Conservation (phyloP, 805 yeast species). For the Candida stauntonica region DNA sequence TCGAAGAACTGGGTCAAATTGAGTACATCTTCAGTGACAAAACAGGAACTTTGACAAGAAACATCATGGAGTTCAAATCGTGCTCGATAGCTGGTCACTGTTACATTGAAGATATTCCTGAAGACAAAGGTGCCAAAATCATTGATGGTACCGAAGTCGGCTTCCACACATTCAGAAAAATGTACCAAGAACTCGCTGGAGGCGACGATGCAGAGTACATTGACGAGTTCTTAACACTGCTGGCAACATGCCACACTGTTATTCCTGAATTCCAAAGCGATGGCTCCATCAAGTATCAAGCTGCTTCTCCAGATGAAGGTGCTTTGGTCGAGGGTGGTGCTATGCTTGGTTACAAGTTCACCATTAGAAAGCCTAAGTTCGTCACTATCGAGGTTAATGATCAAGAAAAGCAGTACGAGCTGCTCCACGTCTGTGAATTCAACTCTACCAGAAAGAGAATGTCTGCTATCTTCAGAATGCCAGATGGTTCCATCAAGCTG, state of each 20-base stretch:
- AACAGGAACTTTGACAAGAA: conserved; percentile 94
- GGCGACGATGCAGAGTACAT: conserved; percentile 46
- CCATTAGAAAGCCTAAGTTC: conserved; percentile 78
- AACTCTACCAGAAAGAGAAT: conserved; percentile 96
- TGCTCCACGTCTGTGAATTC: conserved; percentile 90
- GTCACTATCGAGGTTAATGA: conserved; percentile 58
- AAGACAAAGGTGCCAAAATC: conserved; percentile 69
- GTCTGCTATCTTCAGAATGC: conserved; percentile 92
- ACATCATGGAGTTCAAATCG: conserved; percentile 93
- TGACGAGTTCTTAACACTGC: conserved; percentile 72
- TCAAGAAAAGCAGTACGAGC: conserved; percentile 58
- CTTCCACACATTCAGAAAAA: conserved; percentile 61
- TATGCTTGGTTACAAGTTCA: conserved; percentile 75
- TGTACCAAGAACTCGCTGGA: conserved; percentile 46
- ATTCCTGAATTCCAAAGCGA: conserved; percentile 77
- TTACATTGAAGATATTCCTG: conserved; percentile 86
- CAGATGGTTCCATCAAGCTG: conserved; percentile 84
- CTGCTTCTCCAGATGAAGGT: conserved; percentile 99
- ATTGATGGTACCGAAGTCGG: conserved; percentile 83
- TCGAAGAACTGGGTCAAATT: conserved; percentile 96
- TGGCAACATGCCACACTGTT: conserved; percentile 95
- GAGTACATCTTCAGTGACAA: conserved; percentile 95
- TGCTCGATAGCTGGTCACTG: conserved; percentile 92
- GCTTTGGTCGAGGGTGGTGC: conserved; percentile 98
- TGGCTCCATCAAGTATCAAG: conserved; percentile 84